Conservation (phyloP, 495 filamentous ascomycete genomes). For the Penicillium arizonense region DNA sequence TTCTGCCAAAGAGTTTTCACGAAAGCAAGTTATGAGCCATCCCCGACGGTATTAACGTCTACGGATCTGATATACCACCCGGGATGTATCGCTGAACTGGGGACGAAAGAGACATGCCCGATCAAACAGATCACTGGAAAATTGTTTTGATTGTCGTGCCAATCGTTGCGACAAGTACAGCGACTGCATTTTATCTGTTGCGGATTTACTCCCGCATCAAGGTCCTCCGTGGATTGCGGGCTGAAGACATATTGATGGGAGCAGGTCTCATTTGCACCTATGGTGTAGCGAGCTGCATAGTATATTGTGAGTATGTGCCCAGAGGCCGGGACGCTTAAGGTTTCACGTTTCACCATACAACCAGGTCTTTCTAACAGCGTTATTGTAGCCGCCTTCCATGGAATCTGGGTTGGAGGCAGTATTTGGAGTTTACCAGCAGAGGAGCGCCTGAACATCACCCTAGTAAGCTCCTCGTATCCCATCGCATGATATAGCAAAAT, state of each 20-base stretch:
- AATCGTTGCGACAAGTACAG: slow-evolving; percentile 11
- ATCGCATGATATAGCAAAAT: neutral
- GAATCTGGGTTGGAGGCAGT: neutral
- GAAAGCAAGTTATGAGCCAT: too few relatives aligned
- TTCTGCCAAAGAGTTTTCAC: too few relatives aligned
- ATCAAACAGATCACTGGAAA: slow-evolving; percentile 9
- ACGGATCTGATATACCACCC: too few relatives aligned
- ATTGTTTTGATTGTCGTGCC: slow-evolving; percentile 14
- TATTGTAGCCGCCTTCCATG: slow-evolving; percentile 2
- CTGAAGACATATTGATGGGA: slow-evolving; percentile 21
- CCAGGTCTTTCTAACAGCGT: neutral
- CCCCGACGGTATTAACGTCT: too few relatives aligned
- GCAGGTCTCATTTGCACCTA: slow-evolving; percentile 19
- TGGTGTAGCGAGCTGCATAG: slow-evolving; percentile 13
- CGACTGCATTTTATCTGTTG: slow-evolving; percentile 17
- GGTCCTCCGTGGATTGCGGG: neutral
- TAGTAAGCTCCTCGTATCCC: slow-evolving; percentile 5
- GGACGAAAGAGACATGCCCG: too few relatives aligned
- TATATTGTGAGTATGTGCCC: slow-evolving; percentile 15
- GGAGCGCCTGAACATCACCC: slow-evolving; percentile 2
- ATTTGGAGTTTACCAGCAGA: slow-evolving; percentile 6
- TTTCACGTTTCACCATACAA: neutral
- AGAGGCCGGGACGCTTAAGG: neutral
- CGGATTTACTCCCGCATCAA: slow-evolving; percentile 17
- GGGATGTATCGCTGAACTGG: too few relatives aligned